Base-by-base conservation (phyloP, 768 basidiomycete genomes). In the Lactarius trivialis region DNA sequence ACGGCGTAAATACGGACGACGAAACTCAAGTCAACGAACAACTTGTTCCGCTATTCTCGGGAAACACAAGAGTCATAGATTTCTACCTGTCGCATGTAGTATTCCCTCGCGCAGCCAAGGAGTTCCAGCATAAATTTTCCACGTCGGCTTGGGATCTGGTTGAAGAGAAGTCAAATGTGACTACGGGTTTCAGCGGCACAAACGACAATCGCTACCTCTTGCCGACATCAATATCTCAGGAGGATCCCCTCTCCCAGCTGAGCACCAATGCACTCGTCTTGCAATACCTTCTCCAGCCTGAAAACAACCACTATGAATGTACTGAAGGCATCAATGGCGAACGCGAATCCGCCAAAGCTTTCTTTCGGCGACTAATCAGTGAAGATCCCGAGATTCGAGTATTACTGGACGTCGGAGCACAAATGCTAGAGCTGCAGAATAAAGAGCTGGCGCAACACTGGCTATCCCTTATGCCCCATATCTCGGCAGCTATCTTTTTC, bases 381-480 rank as follows among this genome's bases (percentile, higher is more conserved):
- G 74, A 79, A 60, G 56, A 52, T 2, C 76, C 76, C 5, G 67
- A 71, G 14, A 71, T 82, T 30, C 75, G 73, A 24, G 80, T 82
- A 4, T 68, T 83, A 21, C 69, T 83, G n/a, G 82, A 83, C 49
- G 82, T 83, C 12, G 82, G 82, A 3, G 82, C 82, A 0, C 82
- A 83, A 60, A 79, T 84, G 71, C 70, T 83, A 9, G 81, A 84
- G 39, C 69, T 81, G 60, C 68, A 73, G 26, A 83, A 81, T 56
- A 36, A 65, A 1, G 70, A 78, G 24, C 51, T 83, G 7, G 78
- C 74, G 3, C 34, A 55, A 32, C 37, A 65, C 6, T 83, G 82
- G 83, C 68, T 83, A 7, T 55, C 50, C 28, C 50, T 53, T 53
- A 49, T 65, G 51, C 5, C 55, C 56, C 3, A n/a, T n/a, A n/a